Base-by-base conservation (phyloP, 352 stramenopile species). In the Blastocystis sp. region DNA sequence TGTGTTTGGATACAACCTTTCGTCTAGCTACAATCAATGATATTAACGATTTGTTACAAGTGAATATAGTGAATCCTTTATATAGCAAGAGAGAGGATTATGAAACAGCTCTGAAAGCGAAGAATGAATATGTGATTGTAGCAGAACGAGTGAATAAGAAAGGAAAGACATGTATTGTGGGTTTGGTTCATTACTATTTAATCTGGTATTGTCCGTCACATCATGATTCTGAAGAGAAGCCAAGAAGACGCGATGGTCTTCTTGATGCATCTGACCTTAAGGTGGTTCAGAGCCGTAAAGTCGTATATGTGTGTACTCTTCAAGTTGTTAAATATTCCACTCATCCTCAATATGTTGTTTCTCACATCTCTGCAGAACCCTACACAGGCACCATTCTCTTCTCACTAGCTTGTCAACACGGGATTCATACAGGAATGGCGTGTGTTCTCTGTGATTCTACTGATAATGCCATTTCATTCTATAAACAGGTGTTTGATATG, bases 111-210 rank as follows among this genome's bases (percentile, higher is more conserved):
- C 53, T 84, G 44, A 66, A 33, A 33, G 17, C 22, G 5, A 58
- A 51, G 33, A 84, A 84, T 27, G 48, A 84, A 35, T 84, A 68
- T 27, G 17, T 84, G 17, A 68, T 84, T 13, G 48, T 84, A 5
- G 73, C 53, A 4, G 73, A 84, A 42, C 24, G 53, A 44, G 51
- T 19, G 19, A 44, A 64, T 42, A 42, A 22, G 11, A 17, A 30
- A 54, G 53, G 53, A 30, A 9, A n/a, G 51, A 33, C 0, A 0
- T 22, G 57, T 9, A 17, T 66, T 44, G 73, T 84, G 53, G 73
- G 73, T 3, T 56, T 84, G 44, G 27, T 84, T 17, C 73, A 84
- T 37, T 84, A 84, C 27, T 84, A 84, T 40, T 44, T 84, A n/a
- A 68, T 68, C 15, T 81, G 69, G 69, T 30, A 62, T 30, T 81